These are phyloP conservation scores for Colletotrichum ledebouriae DNA, from an alignment of 2,329 filamentous ascomycete genomes.

Conservation along the genomic window DNA sequence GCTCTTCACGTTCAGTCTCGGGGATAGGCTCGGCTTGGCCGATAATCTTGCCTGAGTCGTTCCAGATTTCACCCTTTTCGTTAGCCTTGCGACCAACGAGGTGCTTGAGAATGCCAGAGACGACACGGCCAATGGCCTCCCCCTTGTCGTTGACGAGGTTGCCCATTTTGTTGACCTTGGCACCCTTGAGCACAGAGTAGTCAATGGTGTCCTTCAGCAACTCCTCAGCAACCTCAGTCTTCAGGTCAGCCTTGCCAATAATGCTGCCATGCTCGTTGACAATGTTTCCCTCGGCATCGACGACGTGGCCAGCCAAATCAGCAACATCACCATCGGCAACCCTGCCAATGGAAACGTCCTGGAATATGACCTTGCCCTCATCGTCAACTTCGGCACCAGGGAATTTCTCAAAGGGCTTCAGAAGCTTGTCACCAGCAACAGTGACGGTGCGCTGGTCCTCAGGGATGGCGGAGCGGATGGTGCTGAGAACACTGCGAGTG, in stretches of 20 bases:
- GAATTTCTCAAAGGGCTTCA: slow-evolving; percentile 53
- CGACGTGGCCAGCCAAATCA: slow-evolving; percentile 52
- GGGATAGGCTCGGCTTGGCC: slow-evolving; percentile 76
- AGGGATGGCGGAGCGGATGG: slow-evolving; percentile 33
- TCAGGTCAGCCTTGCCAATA: slow-evolving; percentile 52
- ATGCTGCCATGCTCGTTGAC: slow-evolving; percentile 53
- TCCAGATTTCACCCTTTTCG: slow-evolving; percentile 78
- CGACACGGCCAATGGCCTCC: slow-evolving; percentile 70
- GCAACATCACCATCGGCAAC: slow-evolving; percentile 54
- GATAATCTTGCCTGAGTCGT: slow-evolving; percentile 76
- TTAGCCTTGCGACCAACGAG: slow-evolving; percentile 75
- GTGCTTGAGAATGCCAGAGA: slow-evolving; percentile 73
- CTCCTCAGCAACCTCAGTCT: slow-evolving; percentile 50
- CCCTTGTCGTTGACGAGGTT: slow-evolving; percentile 69
- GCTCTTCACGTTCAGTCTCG: slow-evolving; percentile 63
- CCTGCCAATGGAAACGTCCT: slow-evolving; percentile 54
- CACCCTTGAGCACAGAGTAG: slow-evolving; percentile 64
- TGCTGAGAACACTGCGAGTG: slow-evolving; percentile 31
- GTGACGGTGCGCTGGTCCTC: slow-evolving; percentile 34
- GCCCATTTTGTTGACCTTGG: slow-evolving; percentile 71
- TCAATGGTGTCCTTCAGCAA: slow-evolving; percentile 52
- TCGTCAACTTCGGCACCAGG: slow-evolving; percentile 53
- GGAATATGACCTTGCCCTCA: slow-evolving; percentile 54
- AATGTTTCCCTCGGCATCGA: slow-evolving; percentile 54
- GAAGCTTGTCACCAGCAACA: slow-evolving; percentile 39